Conservation (phyloP, 2,329 filamentous ascomycete genomes). For the Fusarium odoratissimum region DNA sequence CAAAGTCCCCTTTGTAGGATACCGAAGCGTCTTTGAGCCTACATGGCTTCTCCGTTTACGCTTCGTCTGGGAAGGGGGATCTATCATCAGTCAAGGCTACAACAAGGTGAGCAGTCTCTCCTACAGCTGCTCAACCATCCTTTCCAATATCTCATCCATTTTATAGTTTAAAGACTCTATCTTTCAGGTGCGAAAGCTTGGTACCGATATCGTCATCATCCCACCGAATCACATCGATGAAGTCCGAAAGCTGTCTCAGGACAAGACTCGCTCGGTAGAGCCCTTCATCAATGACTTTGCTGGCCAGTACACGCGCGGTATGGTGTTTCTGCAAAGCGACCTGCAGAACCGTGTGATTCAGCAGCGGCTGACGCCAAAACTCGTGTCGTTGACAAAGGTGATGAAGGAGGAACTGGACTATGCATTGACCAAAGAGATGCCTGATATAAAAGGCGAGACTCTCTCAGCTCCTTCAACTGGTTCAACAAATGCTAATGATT, state of each 20-base stretch:
- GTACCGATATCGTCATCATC: neutral
- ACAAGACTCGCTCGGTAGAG: neutral
- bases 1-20: neutral
- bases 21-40: neutral
- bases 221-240: neutral
- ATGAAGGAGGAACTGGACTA: neutral
- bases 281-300: neutral
- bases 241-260: neutral
- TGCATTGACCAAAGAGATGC: neutral
- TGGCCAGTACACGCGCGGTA: neutral
- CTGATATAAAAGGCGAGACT: neutral
- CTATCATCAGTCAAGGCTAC: neutral
- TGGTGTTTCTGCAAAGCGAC: neutral
- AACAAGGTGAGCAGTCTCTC: neutral
- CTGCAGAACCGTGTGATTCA: neutral
- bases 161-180: neutral
- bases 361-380: neutral
- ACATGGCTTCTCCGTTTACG: neutral
- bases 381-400: neutral
- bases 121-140: accelerated
- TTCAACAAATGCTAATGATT: accelerated
- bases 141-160: accelerated
- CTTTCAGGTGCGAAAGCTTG: neutral
- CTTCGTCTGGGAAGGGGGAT: neutral
- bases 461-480: accelerated